A percentile compares a stretch with the other conserved stretches of the same genome.
phyloP scores from a whole-genome alignment of 1,139 yeast genomes.

The Starmera stellimalicola region DNA sequence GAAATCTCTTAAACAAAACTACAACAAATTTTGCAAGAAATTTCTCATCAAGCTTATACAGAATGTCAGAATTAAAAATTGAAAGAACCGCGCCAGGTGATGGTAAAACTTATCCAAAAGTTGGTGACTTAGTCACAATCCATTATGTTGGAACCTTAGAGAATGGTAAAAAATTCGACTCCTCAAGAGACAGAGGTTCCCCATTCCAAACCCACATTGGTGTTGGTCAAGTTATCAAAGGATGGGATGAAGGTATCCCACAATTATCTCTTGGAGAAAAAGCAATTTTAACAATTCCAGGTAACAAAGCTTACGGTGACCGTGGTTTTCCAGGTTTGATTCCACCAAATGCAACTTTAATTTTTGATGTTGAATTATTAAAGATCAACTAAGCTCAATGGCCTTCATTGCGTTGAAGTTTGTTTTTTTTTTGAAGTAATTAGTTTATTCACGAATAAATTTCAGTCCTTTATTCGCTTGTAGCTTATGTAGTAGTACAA shows the following conservation, averaged over 20 bases:
- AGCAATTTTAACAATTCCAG: constrained; percentile 87
- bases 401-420: constrained; percentile 1
- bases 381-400: constrained; percentile 48
- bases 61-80: constrained; percentile 27
- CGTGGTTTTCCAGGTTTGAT: constrained; percentile 95
- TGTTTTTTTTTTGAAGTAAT: too few relatives aligned
- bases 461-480: too few relatives aligned
- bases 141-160: constrained; percentile 94
- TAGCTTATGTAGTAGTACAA: neutral
- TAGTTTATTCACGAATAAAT: too few relatives aligned
- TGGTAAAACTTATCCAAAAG: constrained; percentile 75
- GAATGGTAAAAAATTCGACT: constrained; percentile 91
- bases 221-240: constrained; percentile 91
- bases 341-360: constrained; percentile 91
- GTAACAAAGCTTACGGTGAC: constrained; percentile 86
- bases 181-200: constrained; percentile 86
- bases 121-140: constrained; percentile 81
- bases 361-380: constrained; percentile 87
- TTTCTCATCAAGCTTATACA: constrained; percentile 10
- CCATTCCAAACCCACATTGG: constrained; percentile 93
- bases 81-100: constrained; percentile 48
- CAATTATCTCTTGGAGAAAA: constrained; percentile 86
- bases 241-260: constrained; percentile 93
- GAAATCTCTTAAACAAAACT: neutral
- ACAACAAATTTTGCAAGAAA: constrained; percentile 8